Percentiles rank a stretch among this genome's conserved stretches.
Evolutionary conservation across 202 grass and related monocot genomes (phyloP).

Genomic region (Miscanthus sacchariflorus): DNA sequence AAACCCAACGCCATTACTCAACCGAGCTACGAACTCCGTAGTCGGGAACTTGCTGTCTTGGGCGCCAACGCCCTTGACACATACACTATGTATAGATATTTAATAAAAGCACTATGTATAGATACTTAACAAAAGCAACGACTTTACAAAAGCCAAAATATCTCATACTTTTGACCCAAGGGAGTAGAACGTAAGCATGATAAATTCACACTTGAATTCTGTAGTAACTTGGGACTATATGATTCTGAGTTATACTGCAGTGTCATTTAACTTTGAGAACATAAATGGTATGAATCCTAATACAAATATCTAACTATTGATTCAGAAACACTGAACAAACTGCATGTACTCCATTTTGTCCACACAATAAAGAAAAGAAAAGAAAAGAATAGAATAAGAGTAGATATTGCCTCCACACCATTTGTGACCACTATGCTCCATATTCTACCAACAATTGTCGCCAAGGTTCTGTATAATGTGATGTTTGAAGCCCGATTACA

Average conservation of each 20-base stretch:
- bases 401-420: slow-evolving; percentile 17
- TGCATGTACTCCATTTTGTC: slow-evolving; percentile 21
- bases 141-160: no score
- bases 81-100: no score
- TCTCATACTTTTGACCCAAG: no score
- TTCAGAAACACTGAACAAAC: slow-evolving; percentile 50
- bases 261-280: slow-evolving; percentile 36
- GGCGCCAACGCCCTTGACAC: no score
- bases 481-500: slow-evolving; percentile 2
- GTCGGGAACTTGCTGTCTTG: no score
- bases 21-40: no score
- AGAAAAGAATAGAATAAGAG: slow-evolving; percentile 30
- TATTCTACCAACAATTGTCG: slow-evolving; percentile 21
- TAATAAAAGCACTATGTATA: no score
- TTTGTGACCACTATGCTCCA: slow-evolving; percentile 34
- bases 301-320: slow-evolving; percentile 50
- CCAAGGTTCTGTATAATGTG: slow-evolving; percentile 49
- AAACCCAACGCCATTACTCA: no score
- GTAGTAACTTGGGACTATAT: slow-evolving; percentile 32
- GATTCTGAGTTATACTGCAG: slow-evolving; percentile 44
- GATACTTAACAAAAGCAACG: no score
- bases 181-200: not conserved
- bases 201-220: slow-evolving; percentile 7
- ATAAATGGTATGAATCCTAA: slow-evolving; percentile 44
- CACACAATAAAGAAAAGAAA: slow-evolving; percentile 13